Conservation (phyloP, 148 eudicot species). For the Gaultheria prostrata region DNA sequence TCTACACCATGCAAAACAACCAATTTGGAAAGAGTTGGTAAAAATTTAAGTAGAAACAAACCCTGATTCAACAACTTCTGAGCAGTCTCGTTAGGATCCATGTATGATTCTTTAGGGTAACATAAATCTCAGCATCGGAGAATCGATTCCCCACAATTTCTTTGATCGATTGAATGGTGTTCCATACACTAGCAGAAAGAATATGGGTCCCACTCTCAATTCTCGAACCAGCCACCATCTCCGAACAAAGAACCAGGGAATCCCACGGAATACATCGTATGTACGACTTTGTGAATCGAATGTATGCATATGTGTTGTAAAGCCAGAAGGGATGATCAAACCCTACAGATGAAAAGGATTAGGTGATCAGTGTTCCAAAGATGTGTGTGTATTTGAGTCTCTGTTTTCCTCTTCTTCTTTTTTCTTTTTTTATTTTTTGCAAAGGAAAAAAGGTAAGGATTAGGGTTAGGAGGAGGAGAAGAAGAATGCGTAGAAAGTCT, state of each 20-base stretch:
- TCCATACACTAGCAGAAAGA: slow-evolving; percentile 40
- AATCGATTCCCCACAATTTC: slow-evolving; percentile 59
- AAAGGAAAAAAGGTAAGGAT: no score
- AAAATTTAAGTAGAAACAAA: slow-evolving; percentile 12
- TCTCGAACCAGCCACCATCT: slow-evolving; percentile 47
- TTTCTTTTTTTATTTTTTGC: no score
- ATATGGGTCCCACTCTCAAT: slow-evolving; percentile 50
- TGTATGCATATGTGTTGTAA: no score
- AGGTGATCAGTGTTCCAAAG: no score
- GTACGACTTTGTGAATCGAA: no score
- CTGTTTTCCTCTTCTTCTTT: no score
- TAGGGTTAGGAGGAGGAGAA: no score
- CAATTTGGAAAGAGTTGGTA: not conserved
- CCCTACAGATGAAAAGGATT: no score
- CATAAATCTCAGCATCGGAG: slow-evolving; percentile 75
- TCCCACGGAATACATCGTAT: not conserved
- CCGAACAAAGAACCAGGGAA: slow-evolving; percentile 14
- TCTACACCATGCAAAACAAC: not conserved
- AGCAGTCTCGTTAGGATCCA: slow-evolving; percentile 75
- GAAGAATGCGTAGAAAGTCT: no score
- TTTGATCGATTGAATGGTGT: slow-evolving; percentile 63
- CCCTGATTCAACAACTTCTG: slow-evolving; percentile 82
- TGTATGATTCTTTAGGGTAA: slow-evolving; percentile 59
- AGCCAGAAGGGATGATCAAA: not conserved
- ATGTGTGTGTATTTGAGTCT: no score